Percentiles rank a stretch among this genome's conserved stretches.
These are phyloP conservation scores for Termitomyces sp. DNA, from an alignment of 768 basidiomycete genomes.

Conservation along the genomic window DNA sequence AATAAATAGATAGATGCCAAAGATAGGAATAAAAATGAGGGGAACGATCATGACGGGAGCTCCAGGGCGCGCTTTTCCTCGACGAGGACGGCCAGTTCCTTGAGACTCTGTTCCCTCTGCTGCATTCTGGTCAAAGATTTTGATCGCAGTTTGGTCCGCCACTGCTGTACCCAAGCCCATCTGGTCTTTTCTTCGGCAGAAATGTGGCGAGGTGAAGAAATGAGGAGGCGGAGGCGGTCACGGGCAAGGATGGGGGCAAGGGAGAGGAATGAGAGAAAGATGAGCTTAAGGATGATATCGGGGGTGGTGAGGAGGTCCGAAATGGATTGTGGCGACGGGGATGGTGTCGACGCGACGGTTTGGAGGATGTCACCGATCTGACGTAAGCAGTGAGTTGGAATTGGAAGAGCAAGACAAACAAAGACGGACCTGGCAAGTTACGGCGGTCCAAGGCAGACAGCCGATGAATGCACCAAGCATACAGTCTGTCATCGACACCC, in stretches of 20 bases:
- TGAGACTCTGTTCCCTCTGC: slow-evolving; percentile 39
- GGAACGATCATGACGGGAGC: slow-evolving; percentile 30
- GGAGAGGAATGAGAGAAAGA: slow-evolving; percentile 78
- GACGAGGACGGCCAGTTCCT: slow-evolving; percentile 48
- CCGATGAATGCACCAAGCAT: slow-evolving; percentile 83
- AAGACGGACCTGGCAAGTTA: slow-evolving; percentile 75
- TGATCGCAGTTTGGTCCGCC: slow-evolving; percentile 58
- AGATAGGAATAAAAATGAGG: slow-evolving; percentile 6
- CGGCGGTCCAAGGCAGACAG: slow-evolving; percentile 84
- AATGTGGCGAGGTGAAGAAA: slow-evolving; percentile 28
- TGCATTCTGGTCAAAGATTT: slow-evolving; percentile 49
- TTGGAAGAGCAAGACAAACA: slow-evolving; percentile 17
- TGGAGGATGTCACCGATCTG: slow-evolving; percentile 88
- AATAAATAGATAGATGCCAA: slow-evolving; percentile 19
- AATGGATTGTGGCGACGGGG: slow-evolving; percentile 73
- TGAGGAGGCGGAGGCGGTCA: slow-evolving; percentile 57
- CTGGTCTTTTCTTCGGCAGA: slow-evolving; percentile 27
- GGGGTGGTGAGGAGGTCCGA: slow-evolving; percentile 84
- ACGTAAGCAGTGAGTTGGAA: slow-evolving; percentile 19
- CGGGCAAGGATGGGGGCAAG: slow-evolving; percentile 84
- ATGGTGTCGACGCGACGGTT: slow-evolving; percentile 71
- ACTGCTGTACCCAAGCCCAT: slow-evolving; percentile 69
- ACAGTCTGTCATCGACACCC: slow-evolving; percentile 73
- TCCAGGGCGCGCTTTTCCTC: slow-evolving; percentile 52
- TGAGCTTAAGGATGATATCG: slow-evolving; percentile 78